A percentile compares a stretch with the other conserved stretches of the same genome.
Conservation (phyloP, 305 asterid genomes). For the Fraxinus sp. region DNA sequence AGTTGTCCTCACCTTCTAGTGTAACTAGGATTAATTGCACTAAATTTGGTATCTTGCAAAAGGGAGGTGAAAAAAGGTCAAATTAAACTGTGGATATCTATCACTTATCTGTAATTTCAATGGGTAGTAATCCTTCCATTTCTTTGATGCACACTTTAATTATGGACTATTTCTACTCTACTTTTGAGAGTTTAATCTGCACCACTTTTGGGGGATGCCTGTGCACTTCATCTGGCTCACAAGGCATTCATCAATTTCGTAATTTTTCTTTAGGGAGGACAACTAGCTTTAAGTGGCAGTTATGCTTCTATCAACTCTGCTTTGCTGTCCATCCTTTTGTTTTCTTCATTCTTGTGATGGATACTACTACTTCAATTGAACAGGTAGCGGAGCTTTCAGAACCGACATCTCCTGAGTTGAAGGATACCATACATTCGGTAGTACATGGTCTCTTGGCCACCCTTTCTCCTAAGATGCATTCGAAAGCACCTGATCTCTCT, state of each 20-base stretch:
- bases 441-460: constrained; percentile 92
- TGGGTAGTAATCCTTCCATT: background rate
- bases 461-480: constrained; percentile 89
- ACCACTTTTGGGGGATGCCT: background rate
- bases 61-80: background rate
- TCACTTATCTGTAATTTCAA: background rate
- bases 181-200: background rate
- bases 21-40: background rate
- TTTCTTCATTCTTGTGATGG: background rate
- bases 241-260: background rate
- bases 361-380: constrained; percentile 19
- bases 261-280: background rate
- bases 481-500: constrained; percentile 59
- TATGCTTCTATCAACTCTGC: background rate
- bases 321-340: background rate
- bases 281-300: constrained; percentile 7
- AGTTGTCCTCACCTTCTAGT: background rate
- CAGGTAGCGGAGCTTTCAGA: constrained; percentile 95
- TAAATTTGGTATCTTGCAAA: background rate
- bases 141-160: background rate
- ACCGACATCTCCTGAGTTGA: constrained; percentile 72
- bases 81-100: background rate
- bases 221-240: background rate
- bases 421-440: constrained; percentile 68
- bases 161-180: background rate